Conservation (phyloP, 176 grass and related monocot species). For the Zoysia pacifica region DNA sequence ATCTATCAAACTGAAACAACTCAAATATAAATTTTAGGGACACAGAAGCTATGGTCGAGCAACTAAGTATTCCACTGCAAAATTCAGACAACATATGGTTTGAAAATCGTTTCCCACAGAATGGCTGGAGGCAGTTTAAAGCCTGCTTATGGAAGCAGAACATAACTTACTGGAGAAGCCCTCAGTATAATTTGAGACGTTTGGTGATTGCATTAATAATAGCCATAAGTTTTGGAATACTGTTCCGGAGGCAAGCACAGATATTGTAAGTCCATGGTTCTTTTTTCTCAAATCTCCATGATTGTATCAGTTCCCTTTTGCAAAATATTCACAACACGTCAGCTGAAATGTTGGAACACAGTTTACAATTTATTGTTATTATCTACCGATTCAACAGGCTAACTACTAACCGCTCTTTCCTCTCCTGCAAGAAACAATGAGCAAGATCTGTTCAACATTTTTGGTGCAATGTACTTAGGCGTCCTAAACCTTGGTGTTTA, state of each 20-base stretch:
- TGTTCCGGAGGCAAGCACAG: conserved; percentile 52
- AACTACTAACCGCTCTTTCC: not conserved
- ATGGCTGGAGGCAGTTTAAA: conserved; percentile 56
- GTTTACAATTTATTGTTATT: too few species aligned
- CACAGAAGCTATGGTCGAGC: conserved; percentile 33
- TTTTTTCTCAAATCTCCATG: not conserved
- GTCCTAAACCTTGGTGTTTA: conserved; percentile 45
- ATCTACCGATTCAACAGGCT: not conserved
- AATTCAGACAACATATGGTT: conserved; percentile 45
- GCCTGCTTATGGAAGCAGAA: conserved; percentile 72
- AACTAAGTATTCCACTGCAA: conserved; percentile 38
- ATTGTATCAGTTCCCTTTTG: not conserved
- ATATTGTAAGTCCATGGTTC: conserved; percentile 3
- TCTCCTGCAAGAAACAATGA: conserved; percentile 22
- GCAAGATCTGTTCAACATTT: conserved; percentile 64
- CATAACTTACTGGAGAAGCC: conserved; percentile 66
- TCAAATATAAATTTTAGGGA: conserved; percentile 26
- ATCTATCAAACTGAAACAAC: too few species aligned
- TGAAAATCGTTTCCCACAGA: conserved; percentile 38
- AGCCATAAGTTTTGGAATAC: conserved; percentile 31
- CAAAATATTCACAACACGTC: not conserved
- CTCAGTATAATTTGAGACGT: conserved; percentile 58
- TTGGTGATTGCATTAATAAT: conserved; percentile 38
- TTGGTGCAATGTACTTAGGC: conserved; percentile 41
- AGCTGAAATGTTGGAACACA: not conserved